Percentiles rank a stretch among this genome's conserved stretches.
Conservation (phyloP, 2,329 filamentous ascomycete species). For the Neofusicoccum ribis region DNA sequence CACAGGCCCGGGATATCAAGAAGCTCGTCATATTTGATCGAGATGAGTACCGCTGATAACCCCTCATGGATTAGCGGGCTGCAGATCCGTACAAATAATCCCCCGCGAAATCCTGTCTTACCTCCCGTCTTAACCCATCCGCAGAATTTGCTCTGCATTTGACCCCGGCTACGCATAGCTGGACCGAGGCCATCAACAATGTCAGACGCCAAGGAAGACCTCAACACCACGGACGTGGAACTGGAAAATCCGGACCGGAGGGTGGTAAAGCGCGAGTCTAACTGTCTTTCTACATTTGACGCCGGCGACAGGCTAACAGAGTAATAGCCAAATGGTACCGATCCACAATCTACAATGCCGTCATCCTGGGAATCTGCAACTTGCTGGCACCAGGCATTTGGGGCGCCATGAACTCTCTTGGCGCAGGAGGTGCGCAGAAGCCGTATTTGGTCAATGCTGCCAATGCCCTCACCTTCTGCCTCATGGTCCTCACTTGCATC, state of each 20-base stretch:
- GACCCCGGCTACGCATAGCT: not conserved
- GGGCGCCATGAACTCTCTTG: conserved; percentile 70
- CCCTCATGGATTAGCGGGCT: not conserved
- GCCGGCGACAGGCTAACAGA: not conserved
- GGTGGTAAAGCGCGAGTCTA: conserved; percentile 7
- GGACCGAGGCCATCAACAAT: not conserved
- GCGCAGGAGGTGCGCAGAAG: conserved; percentile 65
- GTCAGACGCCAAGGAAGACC: not conserved
- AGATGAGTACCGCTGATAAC: not conserved
- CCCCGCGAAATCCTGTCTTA: not conserved
- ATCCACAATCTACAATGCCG: conserved; percentile 71
- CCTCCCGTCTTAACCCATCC: not conserved
- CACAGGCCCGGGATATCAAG: not conserved
- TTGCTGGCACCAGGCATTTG: conserved; percentile 71
- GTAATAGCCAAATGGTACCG: conserved; percentile 65
- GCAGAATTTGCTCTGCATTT: not conserved
- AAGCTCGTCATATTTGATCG: conserved; percentile 5
- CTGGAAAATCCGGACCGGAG: conserved; percentile 6
- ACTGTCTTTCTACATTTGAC: no score
- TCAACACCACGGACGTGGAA: conserved; percentile 13
- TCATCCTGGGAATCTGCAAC: conserved; percentile 70
- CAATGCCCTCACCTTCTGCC: conserved; percentile 69
- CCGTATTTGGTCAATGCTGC: conserved; percentile 69
- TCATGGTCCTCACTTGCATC: conserved; percentile 72
- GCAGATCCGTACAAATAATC: not conserved